Conservation (phyloP, 1,139 yeast genomes). For the Protomyces gravidus region DNA sequence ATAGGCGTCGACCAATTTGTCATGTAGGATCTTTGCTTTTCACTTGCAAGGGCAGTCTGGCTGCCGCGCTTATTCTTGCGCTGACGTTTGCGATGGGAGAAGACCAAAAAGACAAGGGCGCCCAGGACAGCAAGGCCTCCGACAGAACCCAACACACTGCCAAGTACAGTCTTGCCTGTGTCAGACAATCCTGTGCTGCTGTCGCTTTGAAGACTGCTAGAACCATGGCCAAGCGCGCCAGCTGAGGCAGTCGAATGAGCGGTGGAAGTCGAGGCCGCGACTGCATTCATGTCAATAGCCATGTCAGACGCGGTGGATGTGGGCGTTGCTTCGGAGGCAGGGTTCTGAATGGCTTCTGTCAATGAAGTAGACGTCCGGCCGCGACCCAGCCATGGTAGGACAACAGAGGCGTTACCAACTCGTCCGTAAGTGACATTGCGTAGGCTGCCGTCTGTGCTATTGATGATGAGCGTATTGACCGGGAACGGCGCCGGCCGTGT, state of each 20-base stretch:
- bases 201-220: not conserved
- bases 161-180: not conserved
- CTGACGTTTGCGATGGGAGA: not conserved
- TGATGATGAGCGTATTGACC: not conserved
- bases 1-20: not conserved
- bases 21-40: not conserved
- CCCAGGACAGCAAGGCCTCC: not conserved
- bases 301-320: not conserved
- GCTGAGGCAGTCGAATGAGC: not conserved
- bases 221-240: not conserved
- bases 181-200: not conserved
- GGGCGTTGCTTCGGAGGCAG: not conserved
- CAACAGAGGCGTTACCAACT: not conserved
- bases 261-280: not conserved
- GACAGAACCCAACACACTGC: not conserved
- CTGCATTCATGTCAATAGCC: not conserved
- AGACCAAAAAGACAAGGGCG: not conserved
- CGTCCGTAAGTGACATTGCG: not conserved
- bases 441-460: not conserved
- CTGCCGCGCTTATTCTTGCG: not conserved
- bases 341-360: not conserved
- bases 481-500: not conserved
- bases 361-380: not conserved
- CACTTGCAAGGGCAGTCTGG: not conserved
- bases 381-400: not conserved